Evolutionary conservation across 1,139 yeast genomes (phyloP).

Genomic region (Magnusiomyces ingens): DNA sequence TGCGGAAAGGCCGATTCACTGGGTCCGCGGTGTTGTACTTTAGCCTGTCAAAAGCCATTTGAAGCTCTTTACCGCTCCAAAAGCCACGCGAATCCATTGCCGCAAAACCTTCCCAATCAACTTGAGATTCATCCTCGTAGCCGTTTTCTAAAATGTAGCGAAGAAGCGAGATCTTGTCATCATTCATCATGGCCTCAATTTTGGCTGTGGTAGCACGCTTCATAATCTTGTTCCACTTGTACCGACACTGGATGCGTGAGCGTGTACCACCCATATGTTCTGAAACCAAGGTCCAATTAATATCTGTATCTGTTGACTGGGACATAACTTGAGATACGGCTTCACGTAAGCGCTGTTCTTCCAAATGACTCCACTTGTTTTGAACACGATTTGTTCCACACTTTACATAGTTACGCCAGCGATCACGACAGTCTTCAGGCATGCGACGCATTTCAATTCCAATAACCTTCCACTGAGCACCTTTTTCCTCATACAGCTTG

Average conservation of each 20-base stretch:
- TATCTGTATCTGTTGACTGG: slow-evolving; percentile 31
- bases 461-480: slow-evolving; percentile 80
- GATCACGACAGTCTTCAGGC: slow-evolving; percentile 96
- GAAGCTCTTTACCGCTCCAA: slow-evolving; percentile 16
- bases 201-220: slow-evolving; percentile 32
- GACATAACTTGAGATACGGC: slow-evolving; percentile 44
- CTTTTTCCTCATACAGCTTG: slow-evolving; percentile 55
- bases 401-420: slow-evolving; percentile 92
- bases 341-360: slow-evolving; percentile 54
- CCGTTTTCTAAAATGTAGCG: slow-evolving; percentile 45
- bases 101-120: slow-evolving; percentile 61
- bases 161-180: slow-evolving; percentile 52
- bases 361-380: slow-evolving; percentile 73
- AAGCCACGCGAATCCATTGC: slow-evolving; percentile 30
- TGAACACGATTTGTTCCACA: slow-evolving; percentile 71
- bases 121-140: slow-evolving; percentile 42
- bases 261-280: slow-evolving; percentile 85
- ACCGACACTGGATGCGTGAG: slow-evolving; percentile 88
- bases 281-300: slow-evolving; percentile 88
- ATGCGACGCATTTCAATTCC: slow-evolving; percentile 76
- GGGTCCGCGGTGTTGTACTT: slow-evolving; percentile 1
- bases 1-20: slow-evolving; percentile 8
- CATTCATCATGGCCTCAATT: slow-evolving; percentile 28
- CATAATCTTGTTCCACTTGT: slow-evolving; percentile 81
- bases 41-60: slow-evolving; percentile 9